Percentiles rank a stretch among this genome's conserved stretches.
Conservation (phyloP, 345 rosid species). For the Chamaenerion angustifolium region DNA sequence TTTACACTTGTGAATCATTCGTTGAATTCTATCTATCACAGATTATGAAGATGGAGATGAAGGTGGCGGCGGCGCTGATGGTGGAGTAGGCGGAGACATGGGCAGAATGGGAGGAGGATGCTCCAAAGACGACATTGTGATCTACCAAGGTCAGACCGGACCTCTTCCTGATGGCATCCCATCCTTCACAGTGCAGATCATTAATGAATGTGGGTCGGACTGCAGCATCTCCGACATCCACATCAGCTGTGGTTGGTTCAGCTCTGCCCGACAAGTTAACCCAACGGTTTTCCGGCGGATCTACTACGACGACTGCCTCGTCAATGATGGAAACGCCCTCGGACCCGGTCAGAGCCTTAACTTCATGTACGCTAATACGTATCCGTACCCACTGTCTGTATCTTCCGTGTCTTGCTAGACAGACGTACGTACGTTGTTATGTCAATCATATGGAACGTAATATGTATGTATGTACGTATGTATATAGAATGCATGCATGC, state of each 20-base stretch:
- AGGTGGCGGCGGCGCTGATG: not conserved
- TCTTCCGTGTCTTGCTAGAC: conserved; percentile 32
- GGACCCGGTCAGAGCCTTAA: conserved; percentile 47
- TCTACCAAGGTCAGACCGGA: conserved; percentile 37
- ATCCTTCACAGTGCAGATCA: conserved; percentile 17
- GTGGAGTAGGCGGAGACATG: conserved; percentile 5
- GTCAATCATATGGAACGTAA: too few species aligned
- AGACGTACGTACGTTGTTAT: too few species aligned
- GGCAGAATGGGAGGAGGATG: conserved; percentile 31
- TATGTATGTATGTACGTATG: too few species aligned
- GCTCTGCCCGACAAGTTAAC: conserved; percentile 42
- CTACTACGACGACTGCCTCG: conserved; percentile 49
- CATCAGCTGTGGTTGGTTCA: conserved; percentile 45
- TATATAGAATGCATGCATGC: too few species aligned
- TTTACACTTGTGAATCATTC: too few species aligned
- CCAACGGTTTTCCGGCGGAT: conserved; percentile 46
- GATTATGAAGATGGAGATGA: too few species aligned
- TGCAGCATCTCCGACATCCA: conserved; percentile 56
- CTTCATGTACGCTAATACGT: conserved; percentile 53
- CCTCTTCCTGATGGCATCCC: conserved; percentile 61
- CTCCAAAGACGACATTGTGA: conserved; percentile 48
- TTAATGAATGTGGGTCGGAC: conserved; percentile 25
- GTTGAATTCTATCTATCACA: too few species aligned
- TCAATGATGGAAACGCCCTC: conserved; percentile 48
- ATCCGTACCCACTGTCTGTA: conserved; percentile 48